Evolutionary conservation across 2,329 filamentous ascomycete genomes (phyloP), one percentile per base, ranked within the genome.

Genomic region (Fusarium caatingaense): DNA sequence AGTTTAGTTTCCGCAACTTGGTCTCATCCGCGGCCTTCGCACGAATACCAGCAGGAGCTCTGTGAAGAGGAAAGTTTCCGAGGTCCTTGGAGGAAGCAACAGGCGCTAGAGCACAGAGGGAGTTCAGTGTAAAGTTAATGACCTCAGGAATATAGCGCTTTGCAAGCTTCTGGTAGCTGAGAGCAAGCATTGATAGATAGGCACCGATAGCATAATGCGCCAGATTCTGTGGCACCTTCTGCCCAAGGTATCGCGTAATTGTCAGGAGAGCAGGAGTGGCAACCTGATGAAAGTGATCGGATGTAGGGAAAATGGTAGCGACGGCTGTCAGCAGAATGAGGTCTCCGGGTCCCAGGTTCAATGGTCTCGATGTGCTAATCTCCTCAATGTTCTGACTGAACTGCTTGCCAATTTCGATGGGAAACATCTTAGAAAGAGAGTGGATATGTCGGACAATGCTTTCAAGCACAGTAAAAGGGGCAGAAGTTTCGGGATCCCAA

Each of bases 261-360:
- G 91, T 87, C 8, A 98, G 88, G 80, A 93, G 92, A 1, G 95
- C 92, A 3, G 96, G 96, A 3, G 96, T 99, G 42, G 93, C 92
- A 37, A 98, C 93, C 74, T 96, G 92, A 76, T 99, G 96, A 80
- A 98, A 99, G 80, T 98, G 94, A 80, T 99, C 96, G 1, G 94
- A 98, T 0, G 96, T 97, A 7, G 96, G 94, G 76, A 97, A 99
- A 56, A 97, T 92, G 4, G 89, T 90, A 42, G 91, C 89, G 64
- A 98, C 88, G 0, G 93, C 94, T 1, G 93, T 94, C 37, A 99
- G 83, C n/a, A 97, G 82, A 23, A 94, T 82, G 21, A 99, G 81
- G 75, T 99, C 94, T 20, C 93, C 93, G 72, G 78, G 86, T 75
- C 79, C 87, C 73, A 85, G 88, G 10, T 82, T 79, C 37, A 89